Conservation (phyloP, 768 basidiomycete genomes). For the Pholiota molesta region DNA sequence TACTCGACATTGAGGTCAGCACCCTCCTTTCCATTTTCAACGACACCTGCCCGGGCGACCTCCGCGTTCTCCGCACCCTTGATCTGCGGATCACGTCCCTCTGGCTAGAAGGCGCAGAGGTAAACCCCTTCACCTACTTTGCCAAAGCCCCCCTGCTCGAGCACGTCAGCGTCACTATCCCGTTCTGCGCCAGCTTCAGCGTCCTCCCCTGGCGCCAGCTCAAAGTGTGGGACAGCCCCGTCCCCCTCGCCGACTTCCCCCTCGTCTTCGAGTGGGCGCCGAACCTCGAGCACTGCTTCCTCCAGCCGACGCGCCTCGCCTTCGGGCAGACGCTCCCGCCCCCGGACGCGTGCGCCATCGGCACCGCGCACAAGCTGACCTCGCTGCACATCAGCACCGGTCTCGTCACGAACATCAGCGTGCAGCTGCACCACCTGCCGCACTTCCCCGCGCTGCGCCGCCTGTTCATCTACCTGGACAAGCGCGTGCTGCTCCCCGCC, state of each 20-base stretch:
- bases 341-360: not conserved
- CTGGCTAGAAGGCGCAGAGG: not conserved
- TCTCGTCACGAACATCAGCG: not conserved
- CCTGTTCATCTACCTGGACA: slow-evolving; percentile 11
- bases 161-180: not conserved
- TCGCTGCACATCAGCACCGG: slow-evolving; percentile 11
- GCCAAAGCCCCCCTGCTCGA: not conserved
- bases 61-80: not conserved
- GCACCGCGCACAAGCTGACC: not conserved
- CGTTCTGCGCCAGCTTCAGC: not conserved
- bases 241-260: slow-evolving; percentile 2
- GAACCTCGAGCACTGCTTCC: slow-evolving; percentile 7
- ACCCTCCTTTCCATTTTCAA: not conserved
- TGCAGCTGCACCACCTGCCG: slow-evolving; percentile 12
- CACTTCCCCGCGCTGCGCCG: slow-evolving; percentile 8
- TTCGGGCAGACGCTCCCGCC: not conserved
- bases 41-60: not conserved
- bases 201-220: slow-evolving; percentile 9
- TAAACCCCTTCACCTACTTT: slow-evolving; percentile 1
- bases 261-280: slow-evolving; percentile 4
- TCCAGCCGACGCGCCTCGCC: slow-evolving; percentile 4
- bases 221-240: slow-evolving; percentile 1
- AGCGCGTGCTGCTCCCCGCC: not conserved
- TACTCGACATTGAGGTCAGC: not conserved
- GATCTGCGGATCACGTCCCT: not conserved